Conservation (phyloP, 257 asterid species). For the Sherardia arvensis region DNA sequence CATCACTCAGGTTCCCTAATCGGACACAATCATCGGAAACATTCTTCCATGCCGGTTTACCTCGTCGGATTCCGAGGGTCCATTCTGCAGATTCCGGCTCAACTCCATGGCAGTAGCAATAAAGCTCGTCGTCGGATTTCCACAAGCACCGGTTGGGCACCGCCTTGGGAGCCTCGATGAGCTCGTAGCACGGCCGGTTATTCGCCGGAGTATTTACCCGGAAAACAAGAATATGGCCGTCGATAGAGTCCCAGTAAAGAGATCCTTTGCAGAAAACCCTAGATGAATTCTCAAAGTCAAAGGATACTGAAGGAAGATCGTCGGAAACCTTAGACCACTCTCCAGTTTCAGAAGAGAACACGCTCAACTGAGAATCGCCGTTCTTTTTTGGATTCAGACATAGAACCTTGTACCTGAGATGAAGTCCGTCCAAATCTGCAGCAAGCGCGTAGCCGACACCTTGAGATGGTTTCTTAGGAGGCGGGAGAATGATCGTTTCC, state of each 20-base stretch:
- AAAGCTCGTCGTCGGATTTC: conserved; percentile 3
- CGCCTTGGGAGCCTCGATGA: background rate
- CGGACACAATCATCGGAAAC: background rate
- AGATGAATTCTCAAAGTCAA: background rate
- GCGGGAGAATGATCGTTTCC: background rate
- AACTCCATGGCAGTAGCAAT: conserved; percentile 1
- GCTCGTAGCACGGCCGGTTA: background rate
- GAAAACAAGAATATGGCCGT: conserved; percentile 4
- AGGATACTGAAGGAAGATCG: background rate
- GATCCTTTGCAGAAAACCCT: background rate
- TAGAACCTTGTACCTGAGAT: background rate
- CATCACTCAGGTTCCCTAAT: background rate
- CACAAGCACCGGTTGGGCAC: background rate
- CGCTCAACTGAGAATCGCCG: background rate
- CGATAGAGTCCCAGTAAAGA: background rate
- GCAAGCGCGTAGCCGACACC: background rate
- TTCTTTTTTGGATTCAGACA: background rate
- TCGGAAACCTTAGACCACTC: background rate
- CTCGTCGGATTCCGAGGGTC: background rate
- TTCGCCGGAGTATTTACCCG: background rate
- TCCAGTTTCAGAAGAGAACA: background rate
- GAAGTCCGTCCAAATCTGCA: background rate
- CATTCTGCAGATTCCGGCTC: background rate
- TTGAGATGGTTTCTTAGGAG: background rate
- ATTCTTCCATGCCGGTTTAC: background rate